Conservation (phyloP, 345 rosid genomes). For the Citrus inodora region DNA sequence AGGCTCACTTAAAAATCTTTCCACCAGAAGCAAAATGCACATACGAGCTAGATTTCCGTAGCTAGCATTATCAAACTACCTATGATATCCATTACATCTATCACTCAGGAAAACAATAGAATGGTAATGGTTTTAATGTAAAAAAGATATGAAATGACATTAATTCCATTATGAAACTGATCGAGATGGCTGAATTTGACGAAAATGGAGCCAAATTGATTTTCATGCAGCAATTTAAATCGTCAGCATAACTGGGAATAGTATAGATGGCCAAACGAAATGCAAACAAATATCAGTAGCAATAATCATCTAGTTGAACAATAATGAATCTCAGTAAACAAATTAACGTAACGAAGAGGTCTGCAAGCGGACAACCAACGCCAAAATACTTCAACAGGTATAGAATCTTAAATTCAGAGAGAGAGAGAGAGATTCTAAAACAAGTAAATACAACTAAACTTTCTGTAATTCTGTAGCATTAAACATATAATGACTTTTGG, state of each 20-base stretch:
- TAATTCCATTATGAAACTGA: neutral
- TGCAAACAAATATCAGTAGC: neutral
- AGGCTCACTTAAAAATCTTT: neutral
- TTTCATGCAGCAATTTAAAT: neutral
- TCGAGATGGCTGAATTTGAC: neutral
- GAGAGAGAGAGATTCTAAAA: neutral
- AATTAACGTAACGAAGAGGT: neutral
- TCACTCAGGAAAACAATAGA: neutral
- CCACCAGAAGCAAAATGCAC: slow-evolving; percentile 1
- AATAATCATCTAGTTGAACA: neutral
- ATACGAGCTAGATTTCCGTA: neutral
- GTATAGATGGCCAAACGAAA: neutral
- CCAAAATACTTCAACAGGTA: neutral
- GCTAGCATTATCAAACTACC: neutral
- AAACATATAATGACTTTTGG: neutral
- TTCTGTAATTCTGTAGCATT: neutral
- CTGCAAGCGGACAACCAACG: neutral
- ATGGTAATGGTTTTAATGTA: neutral
- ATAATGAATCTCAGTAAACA: neutral
- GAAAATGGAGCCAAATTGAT: neutral
- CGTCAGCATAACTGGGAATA: neutral
- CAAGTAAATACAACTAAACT: neutral
- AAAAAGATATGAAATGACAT: neutral
- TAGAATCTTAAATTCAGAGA: neutral
- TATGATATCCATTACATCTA: neutral